phyloP scores from a whole-genome alignment of 192 early-diverging fungal species.

The Entomortierella lignicola region DNA sequence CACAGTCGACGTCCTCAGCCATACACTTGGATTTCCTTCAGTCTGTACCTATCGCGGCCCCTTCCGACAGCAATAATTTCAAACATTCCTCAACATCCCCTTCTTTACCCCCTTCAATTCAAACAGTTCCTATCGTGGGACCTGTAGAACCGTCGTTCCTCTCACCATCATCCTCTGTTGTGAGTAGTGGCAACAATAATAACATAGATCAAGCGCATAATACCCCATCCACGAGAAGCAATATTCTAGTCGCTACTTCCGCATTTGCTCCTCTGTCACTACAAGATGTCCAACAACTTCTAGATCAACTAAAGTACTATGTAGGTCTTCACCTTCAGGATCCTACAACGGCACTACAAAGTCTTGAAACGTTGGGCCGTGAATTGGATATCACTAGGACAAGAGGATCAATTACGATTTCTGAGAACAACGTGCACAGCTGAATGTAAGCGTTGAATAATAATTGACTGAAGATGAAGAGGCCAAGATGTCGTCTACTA shows the following conservation, averaged over 20 bases:
- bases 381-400: slow-evolving; percentile 13
- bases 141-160: not conserved
- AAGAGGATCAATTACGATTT: slow-evolving; percentile 17
- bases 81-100: not conserved
- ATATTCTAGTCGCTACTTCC: not conserved
- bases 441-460: slow-evolving; percentile 3
- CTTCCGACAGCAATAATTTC: not conserved
- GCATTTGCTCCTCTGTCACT: slow-evolving; percentile 4
- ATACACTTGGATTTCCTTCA: slow-evolving; percentile 21
- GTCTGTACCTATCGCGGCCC: slow-evolving; percentile 14
- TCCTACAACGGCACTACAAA: slow-evolving; percentile 10
- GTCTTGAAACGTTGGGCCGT: slow-evolving; percentile 15
- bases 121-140: not conserved
- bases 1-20: not conserved
- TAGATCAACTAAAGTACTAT: slow-evolving; percentile 19
- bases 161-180: not conserved
- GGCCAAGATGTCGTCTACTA: no score
- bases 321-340: slow-evolving; percentile 2
- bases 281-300: slow-evolving; percentile 21
- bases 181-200: not conserved
- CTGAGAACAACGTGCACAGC: not conserved
- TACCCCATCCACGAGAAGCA: not conserved
- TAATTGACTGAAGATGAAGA: no score
- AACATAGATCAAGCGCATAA: not conserved
- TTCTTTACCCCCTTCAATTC: not conserved